Evolutionary conservation across 2,329 filamentous ascomycete species (phyloP).

Genomic region (Grosmannia penicillata): DNA sequence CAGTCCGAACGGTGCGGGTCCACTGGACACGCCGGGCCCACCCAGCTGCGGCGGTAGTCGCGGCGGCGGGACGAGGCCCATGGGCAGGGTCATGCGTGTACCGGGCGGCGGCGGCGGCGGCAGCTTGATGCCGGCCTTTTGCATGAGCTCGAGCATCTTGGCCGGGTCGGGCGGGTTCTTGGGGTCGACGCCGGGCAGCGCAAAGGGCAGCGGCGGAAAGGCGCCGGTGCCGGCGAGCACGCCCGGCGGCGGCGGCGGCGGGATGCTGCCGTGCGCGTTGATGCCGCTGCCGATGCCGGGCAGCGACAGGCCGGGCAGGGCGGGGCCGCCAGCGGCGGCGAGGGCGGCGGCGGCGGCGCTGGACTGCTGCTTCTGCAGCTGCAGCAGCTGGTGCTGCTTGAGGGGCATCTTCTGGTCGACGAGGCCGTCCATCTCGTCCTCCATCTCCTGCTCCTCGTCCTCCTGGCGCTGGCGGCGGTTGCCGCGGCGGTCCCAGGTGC

Average conservation of each 20-base stretch:
- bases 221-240: slow-evolving; percentile 25
- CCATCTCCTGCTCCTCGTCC: slow-evolving; percentile 83
- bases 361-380: slow-evolving; percentile 1
- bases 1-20: slow-evolving; percentile 13
- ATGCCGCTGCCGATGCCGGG: slow-evolving; percentile 31
- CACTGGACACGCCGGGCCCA: neutral
- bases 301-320: slow-evolving; percentile 48
- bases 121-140: slow-evolving; percentile 46
- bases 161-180: slow-evolving; percentile 46
- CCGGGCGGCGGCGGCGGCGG: slow-evolving; percentile 28
- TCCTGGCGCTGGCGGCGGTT: slow-evolving; percentile 68
- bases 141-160: slow-evolving; percentile 49
- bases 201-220: slow-evolving; percentile 27
- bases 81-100: slow-evolving; percentile 29
- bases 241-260: slow-evolving; percentile 36
- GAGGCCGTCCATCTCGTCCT: slow-evolving; percentile 85
- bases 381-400: slow-evolving; percentile 22
- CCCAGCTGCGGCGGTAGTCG: slow-evolving; percentile 22
- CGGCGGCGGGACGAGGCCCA: slow-evolving; percentile 28
- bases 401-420: slow-evolving; percentile 77
- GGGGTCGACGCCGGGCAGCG: slow-evolving; percentile 39
- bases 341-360: neutral
- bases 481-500: slow-evolving; percentile 79
- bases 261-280: slow-evolving; percentile 1
- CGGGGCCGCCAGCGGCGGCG: slow-evolving; percentile 21